A percentile compares a stretch with the other conserved stretches of the same genome.
Evolutionary conservation across 2,329 filamentous ascomycete species (phyloP).

Genomic region (Epicoccum sorghinum): DNA sequence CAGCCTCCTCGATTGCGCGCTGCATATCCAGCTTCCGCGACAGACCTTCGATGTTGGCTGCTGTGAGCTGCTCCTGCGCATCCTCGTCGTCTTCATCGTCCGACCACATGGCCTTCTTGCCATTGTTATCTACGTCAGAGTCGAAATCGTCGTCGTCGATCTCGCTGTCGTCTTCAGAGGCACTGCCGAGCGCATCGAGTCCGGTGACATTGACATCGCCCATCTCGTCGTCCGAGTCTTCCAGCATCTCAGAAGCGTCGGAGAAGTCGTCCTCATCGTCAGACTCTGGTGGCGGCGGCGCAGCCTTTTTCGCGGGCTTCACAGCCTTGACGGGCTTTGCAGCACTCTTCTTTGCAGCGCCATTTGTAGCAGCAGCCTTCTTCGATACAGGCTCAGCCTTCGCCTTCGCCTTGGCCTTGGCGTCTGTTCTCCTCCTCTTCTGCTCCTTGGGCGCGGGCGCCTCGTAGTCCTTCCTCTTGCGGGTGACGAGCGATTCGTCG

Average conservation of each 20-base stretch:
- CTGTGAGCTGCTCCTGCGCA: conserved; percentile 86
- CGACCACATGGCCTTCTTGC: conserved; percentile 77
- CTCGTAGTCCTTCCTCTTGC: conserved; percentile 84
- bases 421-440: conserved; percentile 66
- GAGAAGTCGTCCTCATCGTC: conserved; percentile 46
- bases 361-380: conserved; percentile 51
- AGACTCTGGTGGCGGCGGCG: conserved; percentile 36
- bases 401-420: conserved; percentile 34
- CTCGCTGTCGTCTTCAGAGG: conserved; percentile 43
- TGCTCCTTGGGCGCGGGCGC: conserved; percentile 48
- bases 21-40: conserved; percentile 83
- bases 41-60: conserved; percentile 93
- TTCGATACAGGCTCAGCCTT: conserved; percentile 31
- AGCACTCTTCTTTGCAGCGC: conserved; percentile 28
- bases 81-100: conserved; percentile 95
- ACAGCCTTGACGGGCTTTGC: conserved; percentile 28
- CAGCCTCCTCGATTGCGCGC: conserved; percentile 76
- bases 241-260: background rate
- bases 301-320: conserved; percentile 43
- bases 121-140: conserved; percentile 61
- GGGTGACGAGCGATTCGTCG: conserved; percentile 75
- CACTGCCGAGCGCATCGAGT: conserved; percentile 49
- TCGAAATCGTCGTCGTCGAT: conserved; percentile 51
- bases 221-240: conserved; percentile 44
- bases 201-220: conserved; percentile 44